These are phyloP conservation scores for Exophiala sideris DNA, from an alignment of 2,329 filamentous ascomycete genomes.

Conservation along the genomic window DNA sequence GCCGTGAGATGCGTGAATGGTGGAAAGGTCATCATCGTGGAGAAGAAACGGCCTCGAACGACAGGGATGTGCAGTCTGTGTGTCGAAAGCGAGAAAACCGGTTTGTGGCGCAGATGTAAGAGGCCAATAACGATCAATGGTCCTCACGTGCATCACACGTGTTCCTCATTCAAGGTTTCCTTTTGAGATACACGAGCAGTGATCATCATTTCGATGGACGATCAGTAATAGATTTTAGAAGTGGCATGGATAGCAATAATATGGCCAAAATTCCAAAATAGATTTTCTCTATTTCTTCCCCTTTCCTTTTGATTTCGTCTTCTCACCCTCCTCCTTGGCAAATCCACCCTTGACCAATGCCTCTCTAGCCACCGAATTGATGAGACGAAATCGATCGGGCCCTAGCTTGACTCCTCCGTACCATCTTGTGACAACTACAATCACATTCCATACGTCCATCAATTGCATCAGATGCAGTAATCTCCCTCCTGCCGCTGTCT, in stretches of 20 bases:
- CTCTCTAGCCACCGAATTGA: slow-evolving; percentile 82
- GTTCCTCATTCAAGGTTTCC: no score
- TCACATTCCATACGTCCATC: slow-evolving; percentile 88
- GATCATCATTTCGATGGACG: no score
- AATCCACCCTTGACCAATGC: slow-evolving; percentile 75
- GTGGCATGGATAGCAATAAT: no score
- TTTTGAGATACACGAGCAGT: no score
- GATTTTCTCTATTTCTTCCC: slow-evolving; percentile 12
- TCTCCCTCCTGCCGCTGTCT: slow-evolving; percentile 83
- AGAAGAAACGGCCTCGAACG: not conserved
- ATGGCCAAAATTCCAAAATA: no score
- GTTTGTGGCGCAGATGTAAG: no score
- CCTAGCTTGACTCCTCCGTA: slow-evolving; percentile 89
- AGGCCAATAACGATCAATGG: no score
- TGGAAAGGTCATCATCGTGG: not conserved
- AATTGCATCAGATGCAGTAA: slow-evolving; percentile 87
- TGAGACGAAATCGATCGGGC: slow-evolving; percentile 83
- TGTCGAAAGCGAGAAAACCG: no score
- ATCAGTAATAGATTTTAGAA: no score
- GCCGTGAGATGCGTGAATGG: not conserved
- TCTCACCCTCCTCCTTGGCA: slow-evolving; percentile 52
- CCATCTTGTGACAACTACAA: slow-evolving; percentile 93
- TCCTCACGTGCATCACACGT: no score
- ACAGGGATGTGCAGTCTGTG: not conserved
- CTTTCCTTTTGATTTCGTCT: slow-evolving; percentile 17